Evolutionary conservation across 1,284 basidiomycete genomes (phyloP).

Genomic region (Trametes polyzona): DNA sequence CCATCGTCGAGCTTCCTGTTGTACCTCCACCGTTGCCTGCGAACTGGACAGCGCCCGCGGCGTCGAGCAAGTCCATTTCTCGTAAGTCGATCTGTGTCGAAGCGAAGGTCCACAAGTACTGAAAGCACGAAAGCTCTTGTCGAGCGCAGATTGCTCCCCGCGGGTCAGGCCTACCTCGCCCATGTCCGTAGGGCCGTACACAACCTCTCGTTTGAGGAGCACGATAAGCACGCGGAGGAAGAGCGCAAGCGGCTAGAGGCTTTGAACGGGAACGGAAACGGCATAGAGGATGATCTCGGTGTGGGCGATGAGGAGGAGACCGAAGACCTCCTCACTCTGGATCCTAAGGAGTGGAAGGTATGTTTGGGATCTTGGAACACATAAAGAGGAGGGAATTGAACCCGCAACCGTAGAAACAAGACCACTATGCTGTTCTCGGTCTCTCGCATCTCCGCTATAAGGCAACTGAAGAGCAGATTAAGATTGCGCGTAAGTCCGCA

Average conservation of each 20-base stretch:
- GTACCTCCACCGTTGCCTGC: constrained; percentile 37
- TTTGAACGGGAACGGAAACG: constrained; percentile 56
- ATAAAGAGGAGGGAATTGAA: background rate
- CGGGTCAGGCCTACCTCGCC: constrained; percentile 83
- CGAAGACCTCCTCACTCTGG: constrained; percentile 70
- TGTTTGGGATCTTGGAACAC: constrained; percentile 19
- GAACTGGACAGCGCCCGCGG: constrained; percentile 33
- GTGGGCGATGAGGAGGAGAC: constrained; percentile 93
- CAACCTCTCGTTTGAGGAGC: constrained; percentile 78
- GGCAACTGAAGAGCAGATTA: constrained; percentile 92
- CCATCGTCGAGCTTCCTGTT: constrained; percentile 36
- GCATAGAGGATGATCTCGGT: constrained; percentile 85
- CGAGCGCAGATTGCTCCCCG: constrained; percentile 67
- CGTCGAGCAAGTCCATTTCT: constrained; percentile 38
- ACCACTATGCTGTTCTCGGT: constrained; percentile 96
- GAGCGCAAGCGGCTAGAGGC: constrained; percentile 55
- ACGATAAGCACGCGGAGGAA: constrained; percentile 70
- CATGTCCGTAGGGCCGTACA: constrained; percentile 78
- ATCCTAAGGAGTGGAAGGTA: constrained; percentile 99
- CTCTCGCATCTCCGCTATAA: constrained; percentile 89
- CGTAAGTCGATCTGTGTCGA: constrained; percentile 32
- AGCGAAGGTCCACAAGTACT: background rate
- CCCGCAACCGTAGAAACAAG: constrained; percentile 76
- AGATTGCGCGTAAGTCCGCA: constrained; percentile 83
- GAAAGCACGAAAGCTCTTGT: constrained; percentile 37